phyloP scores from a whole-genome alignment of 768 basidiomycete genomes.

The Nidularia sp. region DNA sequence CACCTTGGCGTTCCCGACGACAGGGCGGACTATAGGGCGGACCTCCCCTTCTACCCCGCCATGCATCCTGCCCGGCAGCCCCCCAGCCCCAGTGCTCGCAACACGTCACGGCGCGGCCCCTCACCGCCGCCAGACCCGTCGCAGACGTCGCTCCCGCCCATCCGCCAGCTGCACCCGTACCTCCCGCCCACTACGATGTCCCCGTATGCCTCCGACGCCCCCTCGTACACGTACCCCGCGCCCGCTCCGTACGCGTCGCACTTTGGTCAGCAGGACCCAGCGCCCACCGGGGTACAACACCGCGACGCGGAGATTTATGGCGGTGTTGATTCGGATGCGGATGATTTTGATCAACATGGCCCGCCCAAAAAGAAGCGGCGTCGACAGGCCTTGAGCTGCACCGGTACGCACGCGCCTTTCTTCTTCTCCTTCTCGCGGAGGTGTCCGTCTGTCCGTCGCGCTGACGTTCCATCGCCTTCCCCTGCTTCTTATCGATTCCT shows the following conservation, averaged over 20 bases:
- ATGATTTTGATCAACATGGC: constrained; percentile 47
- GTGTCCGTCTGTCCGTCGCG: constrained; percentile 11
- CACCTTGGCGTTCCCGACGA: no score
- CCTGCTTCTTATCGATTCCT: no score
- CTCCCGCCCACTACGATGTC: constrained; percentile 42
- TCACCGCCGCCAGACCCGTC: constrained; percentile 18
- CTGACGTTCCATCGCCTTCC: no score
- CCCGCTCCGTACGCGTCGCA: constrained; percentile 13
- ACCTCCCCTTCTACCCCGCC: not conserved
- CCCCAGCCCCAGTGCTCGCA: constrained; percentile 14
- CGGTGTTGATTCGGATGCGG: constrained; percentile 51
- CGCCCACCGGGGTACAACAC: constrained; percentile 7
- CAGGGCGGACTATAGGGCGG: no score
- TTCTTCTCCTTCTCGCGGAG: constrained; percentile 8
- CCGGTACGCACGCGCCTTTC: constrained; percentile 47
- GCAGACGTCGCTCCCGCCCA: constrained; percentile 53
- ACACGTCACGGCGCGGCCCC: constrained; percentile 13
- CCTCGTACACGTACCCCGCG: constrained; percentile 35
- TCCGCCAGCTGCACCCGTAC: constrained; percentile 65
- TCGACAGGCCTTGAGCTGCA: constrained; percentile 80
- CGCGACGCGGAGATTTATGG: constrained; percentile 22
- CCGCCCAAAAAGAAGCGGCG: constrained; percentile 82
- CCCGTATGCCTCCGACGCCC: constrained; percentile 8
- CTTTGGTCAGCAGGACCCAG: not conserved
- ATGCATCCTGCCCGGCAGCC: constrained; percentile 7